Conservation (phyloP, 345 rosid species). For the Carallia brachiata region DNA sequence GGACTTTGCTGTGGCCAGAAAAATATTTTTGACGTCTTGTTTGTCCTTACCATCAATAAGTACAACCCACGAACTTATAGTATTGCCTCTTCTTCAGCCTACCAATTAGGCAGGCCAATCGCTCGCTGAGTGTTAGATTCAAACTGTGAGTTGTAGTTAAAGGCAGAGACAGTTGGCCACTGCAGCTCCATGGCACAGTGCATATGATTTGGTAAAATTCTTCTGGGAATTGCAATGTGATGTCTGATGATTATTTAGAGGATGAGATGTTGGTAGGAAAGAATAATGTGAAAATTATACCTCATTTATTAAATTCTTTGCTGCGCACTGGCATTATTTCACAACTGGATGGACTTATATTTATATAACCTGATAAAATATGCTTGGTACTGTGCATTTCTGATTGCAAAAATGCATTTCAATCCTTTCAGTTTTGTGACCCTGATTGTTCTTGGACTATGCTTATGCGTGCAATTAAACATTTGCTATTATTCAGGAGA, state of each 20-base stretch:
- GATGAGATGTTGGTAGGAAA: background rate
- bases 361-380: background rate
- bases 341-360: background rate
- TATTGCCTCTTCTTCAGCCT: background rate
- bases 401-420: background rate
- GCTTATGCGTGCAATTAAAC: background rate
- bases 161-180: background rate
- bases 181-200: background rate
- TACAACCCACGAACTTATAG: background rate
- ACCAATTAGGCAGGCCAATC: background rate
- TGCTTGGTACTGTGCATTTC: background rate
- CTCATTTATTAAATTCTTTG: too few species aligned
- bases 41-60: slow-evolving; percentile 1
- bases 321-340: too few species aligned
- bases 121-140: background rate
- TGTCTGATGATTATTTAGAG: background rate
- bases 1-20: background rate
- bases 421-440: background rate
- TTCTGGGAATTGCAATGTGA: background rate
- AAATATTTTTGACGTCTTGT: slow-evolving; percentile 1
- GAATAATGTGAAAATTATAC: background rate
- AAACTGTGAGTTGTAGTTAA: slow-evolving; percentile 1
- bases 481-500: background rate
- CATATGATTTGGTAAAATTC: background rate
- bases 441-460: background rate